Conservation (phyloP, 2,329 filamentous ascomycete genomes). For the Corniculantispora saksenae region DNA sequence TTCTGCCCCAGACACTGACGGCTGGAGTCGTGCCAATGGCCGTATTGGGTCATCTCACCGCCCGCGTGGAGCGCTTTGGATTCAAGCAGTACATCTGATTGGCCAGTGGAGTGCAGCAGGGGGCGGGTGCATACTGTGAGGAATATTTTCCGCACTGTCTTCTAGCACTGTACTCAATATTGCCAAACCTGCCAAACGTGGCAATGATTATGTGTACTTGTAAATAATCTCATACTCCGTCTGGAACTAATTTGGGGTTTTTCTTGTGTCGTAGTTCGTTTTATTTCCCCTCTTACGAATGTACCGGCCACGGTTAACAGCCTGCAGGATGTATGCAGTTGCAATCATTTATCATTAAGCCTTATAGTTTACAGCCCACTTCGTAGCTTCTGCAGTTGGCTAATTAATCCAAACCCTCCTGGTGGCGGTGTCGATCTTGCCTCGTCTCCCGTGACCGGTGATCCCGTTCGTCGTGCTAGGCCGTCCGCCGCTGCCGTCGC, state of each 20-base stretch:
- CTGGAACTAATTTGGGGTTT: background rate
- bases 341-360: background rate
- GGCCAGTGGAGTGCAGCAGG: background rate
- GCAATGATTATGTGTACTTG: too few relatives aligned
- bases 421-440: slow-evolving; percentile 34
- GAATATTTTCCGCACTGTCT: background rate
- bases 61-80: slow-evolving; percentile 15
- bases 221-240: background rate
- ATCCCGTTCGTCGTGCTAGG: slow-evolving; percentile 37
- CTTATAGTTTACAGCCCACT: slow-evolving; percentile 45
- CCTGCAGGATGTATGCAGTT: background rate
- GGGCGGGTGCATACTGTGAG: background rate
- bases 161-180: background rate
- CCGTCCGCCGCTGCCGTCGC: slow-evolving; percentile 27
- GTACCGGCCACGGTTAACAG: background rate
- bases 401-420: slow-evolving; percentile 61
- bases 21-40: slow-evolving; percentile 11
- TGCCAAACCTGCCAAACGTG: background rate
- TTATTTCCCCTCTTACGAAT: background rate
- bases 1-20: slow-evolving; percentile 20
- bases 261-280: background rate
- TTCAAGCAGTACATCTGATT: slow-evolving; percentile 14
- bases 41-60: slow-evolving; percentile 21
- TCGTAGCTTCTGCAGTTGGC: slow-evolving; percentile 62
- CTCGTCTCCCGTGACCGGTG: slow-evolving; percentile 30